Base-by-base conservation (phyloP, 2,329 filamentous ascomycete species). In the Fusarium cyanostomum region DNA sequence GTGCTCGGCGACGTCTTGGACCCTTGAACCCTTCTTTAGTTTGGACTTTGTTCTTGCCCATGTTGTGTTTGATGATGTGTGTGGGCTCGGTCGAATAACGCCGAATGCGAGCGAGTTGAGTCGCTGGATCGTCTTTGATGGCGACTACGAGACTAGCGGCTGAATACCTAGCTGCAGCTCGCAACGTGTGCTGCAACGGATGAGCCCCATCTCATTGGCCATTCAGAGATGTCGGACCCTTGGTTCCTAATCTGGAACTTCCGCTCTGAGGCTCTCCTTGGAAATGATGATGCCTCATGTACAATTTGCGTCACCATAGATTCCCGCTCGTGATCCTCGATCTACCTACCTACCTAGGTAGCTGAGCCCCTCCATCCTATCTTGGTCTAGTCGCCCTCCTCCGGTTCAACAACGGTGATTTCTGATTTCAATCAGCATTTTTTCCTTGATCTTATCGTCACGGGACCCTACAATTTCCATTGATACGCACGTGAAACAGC, bases 111-210 rank as follows among this genome's bases (percentile, higher is more conserved):
- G 58, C 41, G 59, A 66, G 49, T 44, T 51, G 50, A 65, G 53
- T 59, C 34, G 62, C 35, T 49, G 61, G 21, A 49, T 16, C 30
- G 24, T 35, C 46, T 38, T 54, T 34, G n/a, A 43, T 44, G 48
- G 62, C 62, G 51, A 65, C 62, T 62, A 55, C 52, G 62, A 66
- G 41, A 44, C 62, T 66, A 65, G 62, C 48, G 52, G 62, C 62
- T 51, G 26, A 49, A 51, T 6, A 4, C 21, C 21, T 42, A 43
- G 46, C 37, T 57, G 52, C 28, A 56, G 34, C 27, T 52, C 41
- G 41, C 58, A 64, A 64, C 62, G 52, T 62, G 50, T 45, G 37
- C 48, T 54, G 48, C 56, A 50, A 38, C 61, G 48, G 49, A 51
- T 66, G 58, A 63, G 42, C 41, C 45, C 62, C 41, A 28, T 65